Conservation (phyloP, 225 moss, liverwort and hornwort genomes). For the Sphagnum contortum region DNA sequence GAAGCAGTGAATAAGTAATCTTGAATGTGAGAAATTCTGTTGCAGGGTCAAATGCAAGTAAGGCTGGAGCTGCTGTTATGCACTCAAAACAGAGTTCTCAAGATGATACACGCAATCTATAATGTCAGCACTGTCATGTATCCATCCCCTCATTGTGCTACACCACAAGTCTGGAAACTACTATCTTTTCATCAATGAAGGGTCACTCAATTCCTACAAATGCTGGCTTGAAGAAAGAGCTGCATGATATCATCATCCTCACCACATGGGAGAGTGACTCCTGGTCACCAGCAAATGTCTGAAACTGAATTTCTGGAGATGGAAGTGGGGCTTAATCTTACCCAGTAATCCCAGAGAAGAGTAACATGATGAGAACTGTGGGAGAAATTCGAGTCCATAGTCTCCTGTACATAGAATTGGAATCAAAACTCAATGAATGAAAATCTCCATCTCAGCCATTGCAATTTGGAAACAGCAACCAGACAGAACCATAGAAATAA, state of each 20-base stretch:
- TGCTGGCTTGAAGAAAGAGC: neutral
- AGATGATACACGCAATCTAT: too few species aligned
- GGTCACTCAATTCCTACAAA: neutral
- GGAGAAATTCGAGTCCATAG: constrained; percentile 8
- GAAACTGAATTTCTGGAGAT: neutral
- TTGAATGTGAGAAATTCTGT: too few species aligned
- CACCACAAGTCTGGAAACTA: too few species aligned
- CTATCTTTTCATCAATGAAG: neutral
- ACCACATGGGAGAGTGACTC: neutral
- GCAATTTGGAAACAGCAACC: neutral
- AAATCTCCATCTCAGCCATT: too few species aligned
- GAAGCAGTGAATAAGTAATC: too few species aligned
- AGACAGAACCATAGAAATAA: neutral
- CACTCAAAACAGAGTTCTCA: too few species aligned
- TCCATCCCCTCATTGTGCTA: too few species aligned
- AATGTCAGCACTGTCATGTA: too few species aligned
- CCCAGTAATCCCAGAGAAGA: constrained; percentile 21
- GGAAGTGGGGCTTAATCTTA: constrained; percentile 3
- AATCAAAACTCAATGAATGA: too few species aligned
- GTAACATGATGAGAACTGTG: constrained; percentile 7
- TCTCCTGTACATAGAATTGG: constrained; percentile 1
- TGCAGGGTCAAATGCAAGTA: too few species aligned
- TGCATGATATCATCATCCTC: neutral
- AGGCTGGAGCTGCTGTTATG: too few species aligned
- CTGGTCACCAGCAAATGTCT: neutral